phyloP scores from a whole-genome alignment of 345 rosid genomes.

The Corchorus olitorius region DNA sequence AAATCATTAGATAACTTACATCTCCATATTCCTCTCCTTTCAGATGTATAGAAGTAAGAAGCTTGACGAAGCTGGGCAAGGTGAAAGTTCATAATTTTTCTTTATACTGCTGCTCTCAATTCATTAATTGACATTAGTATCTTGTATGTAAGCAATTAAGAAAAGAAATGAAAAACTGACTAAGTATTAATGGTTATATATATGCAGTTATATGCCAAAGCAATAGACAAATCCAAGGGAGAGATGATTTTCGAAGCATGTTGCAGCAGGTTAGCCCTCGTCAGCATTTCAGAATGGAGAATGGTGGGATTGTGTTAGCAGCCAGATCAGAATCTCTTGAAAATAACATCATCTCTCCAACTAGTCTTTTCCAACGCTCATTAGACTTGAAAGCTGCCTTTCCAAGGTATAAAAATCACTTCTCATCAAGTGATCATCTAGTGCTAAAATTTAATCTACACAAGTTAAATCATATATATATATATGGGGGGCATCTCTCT shows the following conservation, averaged over 20 bases:
- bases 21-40: not conserved
- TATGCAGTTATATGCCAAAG: conserved; percentile 35
- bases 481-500: not conserved
- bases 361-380: conserved; percentile 17
- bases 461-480: not conserved
- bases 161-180: too few relatives aligned
- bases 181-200: too few relatives aligned
- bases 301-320: conserved; percentile 38
- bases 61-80: conserved; percentile 75
- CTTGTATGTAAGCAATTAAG: too few relatives aligned
- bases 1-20: not conserved
- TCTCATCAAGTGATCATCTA: not conserved
- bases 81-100: conserved; percentile 31
- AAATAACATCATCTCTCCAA: conserved; percentile 15
- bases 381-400: conserved; percentile 24
- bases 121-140: too few relatives aligned
- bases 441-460: not conserved
- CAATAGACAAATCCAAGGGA: conserved; percentile 30
- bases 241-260: conserved; percentile 21
- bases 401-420: conserved; percentile 20
- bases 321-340: conserved; percentile 23
- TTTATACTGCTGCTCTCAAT: not conserved
- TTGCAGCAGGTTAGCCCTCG: conserved; percentile 31
- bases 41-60: conserved; percentile 94
- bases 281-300: conserved; percentile 45